Conservation (phyloP, 2,329 filamentous ascomycete genomes). For the Xylaria hypoxylon region DNA sequence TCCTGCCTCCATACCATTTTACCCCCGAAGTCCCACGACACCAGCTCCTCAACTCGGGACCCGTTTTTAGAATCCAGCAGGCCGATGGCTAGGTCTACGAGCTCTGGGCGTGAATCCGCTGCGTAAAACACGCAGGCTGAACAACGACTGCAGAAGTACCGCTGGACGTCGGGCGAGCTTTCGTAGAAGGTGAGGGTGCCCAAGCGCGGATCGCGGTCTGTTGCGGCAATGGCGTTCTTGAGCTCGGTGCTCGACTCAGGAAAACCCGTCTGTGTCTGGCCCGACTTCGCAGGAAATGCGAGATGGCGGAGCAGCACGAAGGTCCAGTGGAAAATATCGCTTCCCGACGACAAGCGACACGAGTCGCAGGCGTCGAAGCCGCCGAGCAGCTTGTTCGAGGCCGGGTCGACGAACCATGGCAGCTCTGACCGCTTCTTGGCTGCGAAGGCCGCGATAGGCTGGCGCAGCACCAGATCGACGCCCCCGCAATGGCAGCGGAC, state of each 20-base stretch:
- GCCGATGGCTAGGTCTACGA: conserved; percentile 60
- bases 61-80: conserved; percentile 59
- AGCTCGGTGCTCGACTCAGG: conserved; percentile 51
- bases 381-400: conserved; percentile 55
- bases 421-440: conserved; percentile 48
- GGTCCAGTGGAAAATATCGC: conserved; percentile 60
- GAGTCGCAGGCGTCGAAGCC: conserved; percentile 61
- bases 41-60: conserved; percentile 58
- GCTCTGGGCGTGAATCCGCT: conserved; percentile 52
- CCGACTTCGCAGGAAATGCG: conserved; percentile 43
- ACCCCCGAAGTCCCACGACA: conserved; percentile 58
- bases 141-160: conserved; percentile 63
- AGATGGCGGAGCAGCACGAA: conserved; percentile 57
- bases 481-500: conserved; percentile 61
- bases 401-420: conserved; percentile 58
- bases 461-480: conserved; percentile 56
- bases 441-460: conserved; percentile 48
- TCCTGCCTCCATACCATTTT: conserved; percentile 51
- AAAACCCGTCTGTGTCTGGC: conserved; percentile 40
- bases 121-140: conserved; percentile 62
- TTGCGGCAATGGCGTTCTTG: conserved; percentile 49
- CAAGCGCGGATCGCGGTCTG: conserved; percentile 51
- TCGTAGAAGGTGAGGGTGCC: conserved; percentile 58
- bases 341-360: conserved; percentile 57
- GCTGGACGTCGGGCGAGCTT: conserved; percentile 58